A percentile compares a stretch with the other conserved stretches of the same genome.
phyloP scores from a whole-genome alignment of 768 basidiomycete genomes.

The Tephrocybe rancida region DNA sequence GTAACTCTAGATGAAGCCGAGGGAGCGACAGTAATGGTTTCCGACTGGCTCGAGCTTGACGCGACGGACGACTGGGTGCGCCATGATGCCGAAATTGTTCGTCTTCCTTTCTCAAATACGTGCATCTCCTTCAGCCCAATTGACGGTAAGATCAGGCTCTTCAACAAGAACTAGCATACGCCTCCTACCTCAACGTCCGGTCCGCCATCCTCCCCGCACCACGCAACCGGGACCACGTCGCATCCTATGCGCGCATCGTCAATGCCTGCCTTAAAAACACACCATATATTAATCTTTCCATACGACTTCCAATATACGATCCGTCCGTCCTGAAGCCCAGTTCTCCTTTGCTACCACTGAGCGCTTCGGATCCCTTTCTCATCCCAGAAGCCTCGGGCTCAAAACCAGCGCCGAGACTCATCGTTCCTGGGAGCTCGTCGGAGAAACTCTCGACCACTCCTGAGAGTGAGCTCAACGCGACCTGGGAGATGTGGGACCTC shows the following conservation, averaged over 20 bases:
- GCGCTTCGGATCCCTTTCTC: conserved; percentile 16
- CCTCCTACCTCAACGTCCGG: conserved; percentile 87
- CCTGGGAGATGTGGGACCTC: conserved; percentile 99
- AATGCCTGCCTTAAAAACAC: conserved; percentile 72
- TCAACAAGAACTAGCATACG: conserved; percentile 90
- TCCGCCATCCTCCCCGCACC: conserved; percentile 90
- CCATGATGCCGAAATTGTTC: conserved; percentile 93
- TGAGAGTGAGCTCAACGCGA: conserved; percentile 65
- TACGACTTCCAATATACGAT: conserved; percentile 84
- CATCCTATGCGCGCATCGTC: conserved; percentile 93
- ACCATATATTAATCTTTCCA: conserved; percentile 77
- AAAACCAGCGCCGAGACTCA: conserved; percentile 32
- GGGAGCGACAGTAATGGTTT: conserved; percentile 72
- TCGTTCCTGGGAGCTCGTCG: conserved; percentile 35
- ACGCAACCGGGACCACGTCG: conserved; percentile 76
- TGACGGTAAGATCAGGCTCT: conserved; percentile 62
- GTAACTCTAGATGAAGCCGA: conserved; percentile 69
- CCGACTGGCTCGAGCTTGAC: conserved; percentile 96
- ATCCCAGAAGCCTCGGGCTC: conserved; percentile 17
- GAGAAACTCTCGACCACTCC: conserved; percentile 37
- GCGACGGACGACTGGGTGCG: conserved; percentile 91
- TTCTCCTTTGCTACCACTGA: conserved; percentile 6
- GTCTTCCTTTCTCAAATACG: conserved; percentile 25
- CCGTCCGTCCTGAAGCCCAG: conserved; percentile 55
- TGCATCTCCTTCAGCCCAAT: not conserved